A percentile compares a stretch with the other conserved stretches of the same genome.
phyloP scores from a whole-genome alignment of 2,329 filamentous ascomycete genomes.

The Trichoderma sp. region DNA sequence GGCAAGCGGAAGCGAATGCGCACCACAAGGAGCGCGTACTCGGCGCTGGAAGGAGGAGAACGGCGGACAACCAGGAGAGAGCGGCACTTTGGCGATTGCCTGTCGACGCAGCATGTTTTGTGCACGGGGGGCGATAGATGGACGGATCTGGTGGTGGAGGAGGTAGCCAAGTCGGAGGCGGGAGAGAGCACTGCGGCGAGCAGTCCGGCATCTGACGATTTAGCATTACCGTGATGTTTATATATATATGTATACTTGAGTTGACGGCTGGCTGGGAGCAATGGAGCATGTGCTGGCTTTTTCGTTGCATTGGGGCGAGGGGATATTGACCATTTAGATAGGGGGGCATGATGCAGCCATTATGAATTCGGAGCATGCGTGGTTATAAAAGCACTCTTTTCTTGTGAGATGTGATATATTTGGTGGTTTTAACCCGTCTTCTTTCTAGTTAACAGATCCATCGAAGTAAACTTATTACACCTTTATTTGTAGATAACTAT shows the following conservation, averaged over 20 bases:
- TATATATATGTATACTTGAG: not conserved
- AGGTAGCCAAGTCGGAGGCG: slow-evolving; percentile 21
- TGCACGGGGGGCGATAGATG: slow-evolving; percentile 54
- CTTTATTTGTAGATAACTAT: not conserved
- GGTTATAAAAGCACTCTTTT: not conserved
- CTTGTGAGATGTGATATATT: not conserved
- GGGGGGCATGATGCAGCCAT: not conserved
- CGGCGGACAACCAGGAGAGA: slow-evolving; percentile 66
- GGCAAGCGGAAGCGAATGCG: slow-evolving; percentile 53
- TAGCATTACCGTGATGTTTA: slow-evolving; percentile 1
- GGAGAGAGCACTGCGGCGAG: slow-evolving; percentile 15
- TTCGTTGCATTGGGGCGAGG: not conserved
- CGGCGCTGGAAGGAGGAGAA: slow-evolving; percentile 71
- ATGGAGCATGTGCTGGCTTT: not conserved
- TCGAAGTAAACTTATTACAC: not conserved
- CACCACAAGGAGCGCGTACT: slow-evolving; percentile 70
- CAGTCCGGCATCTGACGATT: slow-evolving; percentile 15
- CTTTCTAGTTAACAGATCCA: not conserved
- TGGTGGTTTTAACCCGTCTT: not conserved
- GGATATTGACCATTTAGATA: not conserved
- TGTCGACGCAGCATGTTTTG: slow-evolving; percentile 62
- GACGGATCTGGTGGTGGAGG: slow-evolving; percentile 30
- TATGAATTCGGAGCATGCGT: not conserved
- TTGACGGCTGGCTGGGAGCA: not conserved
- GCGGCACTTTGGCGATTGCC: slow-evolving; percentile 63